These are phyloP conservation scores for Solanum paucissectum DNA, from an alignment of 257 asterid species.

Conservation along the genomic window DNA sequence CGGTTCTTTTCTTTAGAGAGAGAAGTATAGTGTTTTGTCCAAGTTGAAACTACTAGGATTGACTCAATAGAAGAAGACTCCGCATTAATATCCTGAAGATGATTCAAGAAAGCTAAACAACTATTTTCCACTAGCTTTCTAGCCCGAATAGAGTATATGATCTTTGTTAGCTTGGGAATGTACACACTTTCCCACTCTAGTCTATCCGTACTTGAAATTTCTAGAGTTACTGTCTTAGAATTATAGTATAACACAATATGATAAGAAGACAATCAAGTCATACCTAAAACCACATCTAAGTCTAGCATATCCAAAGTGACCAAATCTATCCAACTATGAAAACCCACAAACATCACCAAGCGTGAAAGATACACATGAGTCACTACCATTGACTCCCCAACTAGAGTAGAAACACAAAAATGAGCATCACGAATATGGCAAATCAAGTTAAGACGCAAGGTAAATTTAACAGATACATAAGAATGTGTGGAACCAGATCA, in stretches of 20 bases:
- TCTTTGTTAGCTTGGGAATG: not conserved
- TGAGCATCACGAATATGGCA: not conserved
- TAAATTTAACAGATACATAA: not conserved
- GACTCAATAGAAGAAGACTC: not conserved
- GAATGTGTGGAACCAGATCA: not conserved
- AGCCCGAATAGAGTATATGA: not conserved
- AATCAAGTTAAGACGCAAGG: not conserved
- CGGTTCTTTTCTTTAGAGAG: not conserved
- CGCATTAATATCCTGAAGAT: not conserved
- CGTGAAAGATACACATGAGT: not conserved
- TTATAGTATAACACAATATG: not conserved
- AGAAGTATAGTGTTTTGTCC: not conserved
- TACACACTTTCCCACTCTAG: not conserved
- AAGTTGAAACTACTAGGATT: not conserved
- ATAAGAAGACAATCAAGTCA: not conserved
- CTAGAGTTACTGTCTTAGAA: not conserved
- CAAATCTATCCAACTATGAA: not conserved
- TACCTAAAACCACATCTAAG: not conserved
- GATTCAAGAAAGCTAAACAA: not conserved
- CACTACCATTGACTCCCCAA: not conserved
- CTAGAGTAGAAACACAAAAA: not conserved
- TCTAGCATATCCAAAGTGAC: not conserved
- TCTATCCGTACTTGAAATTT: not conserved
- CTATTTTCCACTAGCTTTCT: not conserved
- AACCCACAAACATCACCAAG: not conserved